Conservation (phyloP, 345 rosid genomes). For the Gossypium herbaceum region DNA sequence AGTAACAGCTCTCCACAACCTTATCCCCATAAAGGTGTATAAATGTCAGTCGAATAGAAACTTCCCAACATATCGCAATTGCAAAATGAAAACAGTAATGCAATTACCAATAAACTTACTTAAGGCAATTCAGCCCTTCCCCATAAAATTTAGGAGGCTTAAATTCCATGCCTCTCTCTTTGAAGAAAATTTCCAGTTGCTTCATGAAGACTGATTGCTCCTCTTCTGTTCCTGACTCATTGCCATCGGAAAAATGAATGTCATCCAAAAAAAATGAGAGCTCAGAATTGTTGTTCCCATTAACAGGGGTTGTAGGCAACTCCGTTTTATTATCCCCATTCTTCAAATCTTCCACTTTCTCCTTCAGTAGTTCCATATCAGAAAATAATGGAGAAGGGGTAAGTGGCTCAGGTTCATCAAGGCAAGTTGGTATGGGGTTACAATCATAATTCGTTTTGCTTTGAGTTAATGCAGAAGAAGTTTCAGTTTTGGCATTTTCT, state of each 20-base stretch:
- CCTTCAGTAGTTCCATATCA: conserved; percentile 31
- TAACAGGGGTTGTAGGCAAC: conserved; percentile 22
- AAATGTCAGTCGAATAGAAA: conserved; percentile 13
- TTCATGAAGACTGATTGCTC: conserved; percentile 54
- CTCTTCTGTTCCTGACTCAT: conserved; percentile 63
- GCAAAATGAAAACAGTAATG: not conserved
- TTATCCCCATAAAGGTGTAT: conserved; percentile 21
- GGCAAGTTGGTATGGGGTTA: conserved; percentile 18
- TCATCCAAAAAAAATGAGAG: conserved; percentile 33
- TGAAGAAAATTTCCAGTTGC: conserved; percentile 55
- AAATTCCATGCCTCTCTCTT: conserved; percentile 56
- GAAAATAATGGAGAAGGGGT: conserved; percentile 33
- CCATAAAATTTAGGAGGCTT: conserved; percentile 74
- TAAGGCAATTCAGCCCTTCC: conserved; percentile 62
- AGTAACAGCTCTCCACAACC: conserved; percentile 73
- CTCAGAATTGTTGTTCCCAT: conserved; percentile 35
- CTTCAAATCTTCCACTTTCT: conserved; percentile 27
- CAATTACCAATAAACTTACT: conserved; percentile 36
- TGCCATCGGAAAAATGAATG: conserved; percentile 50
- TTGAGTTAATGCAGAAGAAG: conserved; percentile 24
- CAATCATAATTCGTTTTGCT: conserved; percentile 24
- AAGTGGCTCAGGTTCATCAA: conserved; percentile 21
- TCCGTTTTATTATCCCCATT: conserved; percentile 28
- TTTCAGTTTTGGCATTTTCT: conserved; percentile 9
- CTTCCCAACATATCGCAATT: not conserved